Percentiles rank a stretch among this genome's conserved stretches.
Evolutionary conservation across 164 flowering plant species (phyloP).

Genomic region (Umbellularia californica): DNA sequence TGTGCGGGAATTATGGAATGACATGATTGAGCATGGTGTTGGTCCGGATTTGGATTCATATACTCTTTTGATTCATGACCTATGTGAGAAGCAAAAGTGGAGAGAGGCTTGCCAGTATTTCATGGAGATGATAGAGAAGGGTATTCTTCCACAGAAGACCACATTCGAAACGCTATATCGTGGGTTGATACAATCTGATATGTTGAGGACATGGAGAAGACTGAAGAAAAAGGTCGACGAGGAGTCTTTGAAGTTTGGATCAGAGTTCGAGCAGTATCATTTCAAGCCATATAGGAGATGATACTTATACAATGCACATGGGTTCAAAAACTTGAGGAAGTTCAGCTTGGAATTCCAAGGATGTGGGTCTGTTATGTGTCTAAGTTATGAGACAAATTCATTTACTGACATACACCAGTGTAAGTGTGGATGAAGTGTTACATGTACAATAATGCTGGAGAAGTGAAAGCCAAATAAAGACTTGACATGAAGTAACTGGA

Average conservation of each 20-base stretch:
- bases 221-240: constrained; percentile 90
- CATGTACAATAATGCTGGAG: too few relatives aligned
- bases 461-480: too few relatives aligned
- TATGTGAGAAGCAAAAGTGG: constrained; percentile 76
- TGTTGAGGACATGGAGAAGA: constrained; percentile 93
- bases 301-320: neutral
- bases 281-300: constrained; percentile 82
- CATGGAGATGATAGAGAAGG: constrained; percentile 94
- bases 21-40: constrained; percentile 50
- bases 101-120: constrained; percentile 73
- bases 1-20: constrained; percentile 72
- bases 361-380: too few relatives aligned
- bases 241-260: constrained; percentile 72
- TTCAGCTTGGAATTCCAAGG: too few relatives aligned
- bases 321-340: too few relatives aligned
- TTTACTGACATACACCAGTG: too few relatives aligned
- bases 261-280: constrained; percentile 67
- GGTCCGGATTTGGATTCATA: constrained; percentile 95
- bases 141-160: constrained; percentile 80
- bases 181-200: constrained; percentile 82
- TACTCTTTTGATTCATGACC: constrained; percentile 75
- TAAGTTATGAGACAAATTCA: too few relatives aligned
- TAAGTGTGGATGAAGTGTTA: too few relatives aligned
- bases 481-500: too few relatives aligned
- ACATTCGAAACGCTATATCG: constrained; percentile 85